Evolutionary conservation across 805 yeast species (phyloP).

Genomic region (Starmera caribaea): DNA sequence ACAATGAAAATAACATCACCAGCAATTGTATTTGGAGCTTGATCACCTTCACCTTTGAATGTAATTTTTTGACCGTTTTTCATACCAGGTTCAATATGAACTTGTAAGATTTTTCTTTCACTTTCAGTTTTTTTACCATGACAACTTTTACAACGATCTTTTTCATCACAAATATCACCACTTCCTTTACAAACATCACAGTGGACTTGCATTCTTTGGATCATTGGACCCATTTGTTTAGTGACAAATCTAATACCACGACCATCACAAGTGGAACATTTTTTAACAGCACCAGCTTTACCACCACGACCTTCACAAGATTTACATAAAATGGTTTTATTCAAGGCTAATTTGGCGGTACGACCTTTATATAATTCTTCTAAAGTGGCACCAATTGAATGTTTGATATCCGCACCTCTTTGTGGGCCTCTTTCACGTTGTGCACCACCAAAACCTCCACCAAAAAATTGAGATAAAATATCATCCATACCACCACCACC

Average conservation of each 20-base stretch:
- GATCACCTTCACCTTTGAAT: slow-evolving; percentile 95
- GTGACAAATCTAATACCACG: slow-evolving; percentile 85
- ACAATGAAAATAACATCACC: slow-evolving; percentile 94
- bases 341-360: slow-evolving; percentile 86
- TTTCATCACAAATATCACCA: slow-evolving; percentile 80
- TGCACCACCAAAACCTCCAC: slow-evolving; percentile 64
- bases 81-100: slow-evolving; percentile 96
- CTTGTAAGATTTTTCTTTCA: slow-evolving; percentile 91
- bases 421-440: slow-evolving; percentile 73
- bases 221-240: slow-evolving; percentile 99
- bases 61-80: slow-evolving; percentile 83
- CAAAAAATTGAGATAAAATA: slow-evolving; percentile 75
- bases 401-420: slow-evolving; percentile 86
- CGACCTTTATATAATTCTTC: slow-evolving; percentile 94
- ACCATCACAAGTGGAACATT: slow-evolving; percentile 85
- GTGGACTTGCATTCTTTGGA: slow-evolving; percentile 92
- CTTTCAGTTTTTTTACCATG: slow-evolving; percentile 77
- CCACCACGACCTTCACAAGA: slow-evolving; percentile 95
- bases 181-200: slow-evolving; percentile 91
- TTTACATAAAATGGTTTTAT: slow-evolving; percentile 83
- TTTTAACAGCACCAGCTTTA: slow-evolving; percentile 79
- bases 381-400: slow-evolving; percentile 72
- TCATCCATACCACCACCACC: slow-evolving; percentile 56
- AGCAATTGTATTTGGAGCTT: slow-evolving; percentile 87
- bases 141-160: slow-evolving; percentile 84